Evolutionary conservation across 2,329 filamentous ascomycete genomes (phyloP).

Genomic region (Fusarium nanum): DNA sequence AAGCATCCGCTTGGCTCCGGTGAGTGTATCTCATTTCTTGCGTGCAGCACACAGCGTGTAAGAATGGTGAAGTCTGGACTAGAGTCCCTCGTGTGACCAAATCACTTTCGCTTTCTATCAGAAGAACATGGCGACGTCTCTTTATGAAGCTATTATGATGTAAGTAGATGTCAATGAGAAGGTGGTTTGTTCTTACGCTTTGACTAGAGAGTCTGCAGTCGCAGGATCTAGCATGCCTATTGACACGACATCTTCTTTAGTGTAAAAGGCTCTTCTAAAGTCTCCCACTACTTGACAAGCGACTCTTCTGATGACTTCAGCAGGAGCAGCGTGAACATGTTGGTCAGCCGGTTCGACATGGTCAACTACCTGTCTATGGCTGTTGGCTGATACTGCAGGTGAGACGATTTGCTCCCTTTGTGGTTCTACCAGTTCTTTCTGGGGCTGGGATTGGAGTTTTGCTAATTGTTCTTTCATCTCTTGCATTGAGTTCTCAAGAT

Average conservation of each 20-base stretch:
- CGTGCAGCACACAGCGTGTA: conserved; percentile 55
- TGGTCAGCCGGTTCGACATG: conserved; percentile 25
- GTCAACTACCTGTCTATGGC: neutral
- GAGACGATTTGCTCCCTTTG: neutral
- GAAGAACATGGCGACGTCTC: conserved; percentile 22
- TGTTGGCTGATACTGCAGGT: neutral
- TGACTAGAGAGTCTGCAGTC: conserved; percentile 21
- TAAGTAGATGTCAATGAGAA: neutral
- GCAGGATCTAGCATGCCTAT: conserved; percentile 16
- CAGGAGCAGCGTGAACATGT: conserved; percentile 24
- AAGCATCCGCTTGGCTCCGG: conserved; percentile 20
- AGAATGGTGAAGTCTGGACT: conserved; percentile 53
- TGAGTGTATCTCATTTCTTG: conserved; percentile 51
- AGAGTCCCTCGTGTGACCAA: conserved; percentile 37
- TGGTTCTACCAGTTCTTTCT: neutral
- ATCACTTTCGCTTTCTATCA: conserved; percentile 21
- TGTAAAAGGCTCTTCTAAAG: conserved; percentile 21
- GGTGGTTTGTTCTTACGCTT: conserved; percentile 2
- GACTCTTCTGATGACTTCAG: conserved; percentile 29
- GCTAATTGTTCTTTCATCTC: conserved; percentile 16
- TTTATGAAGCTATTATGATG: conserved; percentile 10
- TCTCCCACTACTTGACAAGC: conserved; percentile 25
- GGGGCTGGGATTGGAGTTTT: conserved; percentile 1
- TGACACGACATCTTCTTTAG: conserved; percentile 21
- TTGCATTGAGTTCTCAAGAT: conserved; percentile 23